phyloP scores from a whole-genome alignment of 164 flowering plant species.

The Magnolia kwangsiensis region DNA sequence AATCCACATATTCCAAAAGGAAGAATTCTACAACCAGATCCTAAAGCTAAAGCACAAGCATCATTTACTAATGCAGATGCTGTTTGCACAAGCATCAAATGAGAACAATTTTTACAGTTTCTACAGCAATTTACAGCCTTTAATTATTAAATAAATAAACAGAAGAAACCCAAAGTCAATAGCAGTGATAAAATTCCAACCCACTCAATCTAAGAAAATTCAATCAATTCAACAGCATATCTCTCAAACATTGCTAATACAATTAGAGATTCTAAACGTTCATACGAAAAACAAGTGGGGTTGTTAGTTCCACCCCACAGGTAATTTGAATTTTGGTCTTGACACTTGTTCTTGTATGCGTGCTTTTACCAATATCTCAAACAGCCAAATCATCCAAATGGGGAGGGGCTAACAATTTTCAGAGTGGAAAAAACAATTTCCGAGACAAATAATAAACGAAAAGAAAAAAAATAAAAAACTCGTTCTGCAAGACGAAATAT shows the following conservation, averaged over 20 bases:
- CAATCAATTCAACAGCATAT: neutral
- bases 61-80: neutral
- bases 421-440: too few species aligned
- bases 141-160: neutral
- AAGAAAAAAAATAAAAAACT: too few species aligned
- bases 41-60: neutral
- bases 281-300: neutral
- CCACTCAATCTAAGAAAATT: neutral
- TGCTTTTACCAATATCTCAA: too few species aligned
- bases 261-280: neutral
- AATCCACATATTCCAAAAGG: neutral
- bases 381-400: neutral
- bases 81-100: neutral
- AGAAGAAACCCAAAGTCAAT: neutral
- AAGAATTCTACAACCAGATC: neutral
- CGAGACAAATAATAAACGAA: too few species aligned
- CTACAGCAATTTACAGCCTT: neutral
- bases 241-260: neutral
- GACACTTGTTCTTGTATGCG: too few species aligned
- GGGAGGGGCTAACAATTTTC: slow-evolving; percentile 3
- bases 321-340: neutral
- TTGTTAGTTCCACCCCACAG: neutral
- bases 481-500: too few species aligned
- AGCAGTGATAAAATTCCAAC: neutral
- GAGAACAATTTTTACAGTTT: neutral